Evolutionary conservation across 257 asterid species (phyloP), one percentile per base, ranked within the genome.

Genomic region (Fraxinus quadrangulata): DNA sequence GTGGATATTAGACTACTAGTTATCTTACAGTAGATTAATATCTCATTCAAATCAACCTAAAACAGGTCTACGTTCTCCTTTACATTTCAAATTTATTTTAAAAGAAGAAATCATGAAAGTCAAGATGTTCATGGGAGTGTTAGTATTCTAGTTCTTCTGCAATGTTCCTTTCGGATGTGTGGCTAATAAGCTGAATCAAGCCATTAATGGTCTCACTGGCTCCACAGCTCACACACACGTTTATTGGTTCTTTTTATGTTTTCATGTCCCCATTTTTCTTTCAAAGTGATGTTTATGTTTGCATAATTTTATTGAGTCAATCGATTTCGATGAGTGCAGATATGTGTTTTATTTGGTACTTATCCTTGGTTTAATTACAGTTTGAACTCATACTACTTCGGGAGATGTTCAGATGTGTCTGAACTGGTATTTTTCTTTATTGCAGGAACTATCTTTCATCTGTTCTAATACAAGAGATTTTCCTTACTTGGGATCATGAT

Each of bases 401-500:
- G 66, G 34, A 49, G 76, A 77, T 83, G 39, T 39, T 70, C 6
- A 14, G 42, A 59, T 28, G 54, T 80, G 28, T 68, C 73, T 77
- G 78, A 81, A 37, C 34, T 51, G 82, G 36, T 69, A 69, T 81
- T 75, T 37, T 80, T 73, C 65, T 73, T 68, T 23, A 78, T 75
- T 75, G 28, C 94, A 96, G 99, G 91, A 93, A 96, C 84, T 96
- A 92, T 84, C 96, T 96, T 78, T 89, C 99, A 26, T 92, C 99
- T 70, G 88, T 96, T 82, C 94, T 96, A 61, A 92, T 96, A 74
- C 99, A 96, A 93, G 99, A 96, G 89, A 92, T 93, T 83, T 96
- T 96, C 86, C 97, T 96, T 73, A 92, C 99, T 36, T 96, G 97
- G 99, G 99, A 96, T 85, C 99, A 96, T 40, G 99, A 96, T 83